Base-by-base conservation (phyloP, 108 stramenopile genomes). In the Cyclotella cryptica region DNA sequence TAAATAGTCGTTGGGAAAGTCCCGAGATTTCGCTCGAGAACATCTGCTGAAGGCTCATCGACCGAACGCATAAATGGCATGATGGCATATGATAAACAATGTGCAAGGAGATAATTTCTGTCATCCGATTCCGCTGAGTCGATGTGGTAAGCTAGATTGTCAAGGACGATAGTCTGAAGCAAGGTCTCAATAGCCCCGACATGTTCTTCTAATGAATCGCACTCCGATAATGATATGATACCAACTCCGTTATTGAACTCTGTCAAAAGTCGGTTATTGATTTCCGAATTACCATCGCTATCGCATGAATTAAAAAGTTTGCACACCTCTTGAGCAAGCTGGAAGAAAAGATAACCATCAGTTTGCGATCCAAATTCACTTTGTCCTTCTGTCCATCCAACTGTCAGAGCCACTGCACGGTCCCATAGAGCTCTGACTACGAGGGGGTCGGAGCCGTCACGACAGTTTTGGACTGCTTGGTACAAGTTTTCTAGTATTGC, bases 321-420 rank as follows among this genome's bases (percentile, higher is more conserved):
- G 66, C 94, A 95, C 21, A 84, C 67, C 47, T 93, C 89, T 71
- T 95, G 89, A 29, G 80, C 91, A 60, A 95, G 67, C 27, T 87
- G 64, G 68, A 86, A 90, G 49, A 95, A 61, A 22, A 88, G 72
- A 22, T 66, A 65, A 12, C 94, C 94, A 62, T 81, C 52, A 27
- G 54, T 73, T 4, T 42, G 39, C 47, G 81, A 81, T 11, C 89
- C 89, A 46, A 80, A 81, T 18, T 84, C 66, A 15, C 69, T 26
- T 22, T 40, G 17, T 17, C 92, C 94, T 73, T 95, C 92, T 0
- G 86, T 66, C 45, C 87, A 91, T 22, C 94, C 94, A 55, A 87
- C 75, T 68, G 69, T 85, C 9, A 88, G 30, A 1, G 92, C 92
- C n/a, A 76, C 92, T 27, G 88, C 94, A 66, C 46, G 66, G 60